Evolutionary conservation across 2,329 filamentous ascomycete species (phyloP), one percentile per base, ranked within the genome.

Genomic region (Leptosphaerulina australis): DNA sequence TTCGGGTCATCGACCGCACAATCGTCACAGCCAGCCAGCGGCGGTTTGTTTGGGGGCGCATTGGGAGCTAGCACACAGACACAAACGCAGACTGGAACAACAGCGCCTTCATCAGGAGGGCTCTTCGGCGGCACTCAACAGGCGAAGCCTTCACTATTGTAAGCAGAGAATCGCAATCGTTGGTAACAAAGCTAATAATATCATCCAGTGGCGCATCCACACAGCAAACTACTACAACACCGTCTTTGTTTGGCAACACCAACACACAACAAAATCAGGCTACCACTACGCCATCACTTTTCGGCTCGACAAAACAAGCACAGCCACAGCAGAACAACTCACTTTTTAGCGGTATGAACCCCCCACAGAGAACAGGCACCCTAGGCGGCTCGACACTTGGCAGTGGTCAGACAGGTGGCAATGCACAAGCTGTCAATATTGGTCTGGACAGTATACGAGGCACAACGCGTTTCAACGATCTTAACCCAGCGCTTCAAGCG

Each of bases 391-490:
- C 59, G 25, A 64, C 61, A 17, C 31, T 64, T 3, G 56, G 59
- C 22, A 58, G 49, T 10, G 52, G 64, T 8, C 64, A 67, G 14
- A 67, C 74, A 45, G 63, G 61, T 21, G 61, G 46, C 17, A 55
- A 29, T 37, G 55, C 67, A 28, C 64, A 67, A 38, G 58, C 61
- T n/a, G 59, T 69, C 11, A 64, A 71, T 45, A 60, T 64, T 36
- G 62, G 61, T 2, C 63, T 68, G 14, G 83, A 83, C 62, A 90
- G 89, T 67, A 79, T 97, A 53, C 85, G 91, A 43, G 88, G 88
- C 12, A 96, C 92, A 0, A 96, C 91, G 3, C 90, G 94, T 55
- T 97, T 94, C 77, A 90, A 91, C 68, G 93, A 96, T 72, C 86
- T 96, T 21, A 85, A 89, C 53, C 88, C 93, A 59, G 85, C 90